These are phyloP conservation scores for Psilocybe sp. DNA, from an alignment of 768 basidiomycete species.

Conservation along the genomic window DNA sequence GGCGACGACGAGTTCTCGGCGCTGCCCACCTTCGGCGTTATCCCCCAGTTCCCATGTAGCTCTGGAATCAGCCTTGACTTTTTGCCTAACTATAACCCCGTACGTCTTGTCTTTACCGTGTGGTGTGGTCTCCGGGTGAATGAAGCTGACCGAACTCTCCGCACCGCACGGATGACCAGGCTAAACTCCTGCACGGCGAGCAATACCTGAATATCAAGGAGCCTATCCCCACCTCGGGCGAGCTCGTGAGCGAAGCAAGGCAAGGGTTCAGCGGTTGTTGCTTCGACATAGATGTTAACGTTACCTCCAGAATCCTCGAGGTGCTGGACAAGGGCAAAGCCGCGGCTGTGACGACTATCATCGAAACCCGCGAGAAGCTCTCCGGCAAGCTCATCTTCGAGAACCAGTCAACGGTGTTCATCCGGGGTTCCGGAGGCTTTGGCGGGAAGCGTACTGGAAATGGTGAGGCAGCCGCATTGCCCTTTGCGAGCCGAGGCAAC, in stretches of 20 bases:
- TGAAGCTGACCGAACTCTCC: too few relatives aligned
- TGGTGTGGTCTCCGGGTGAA: not conserved
- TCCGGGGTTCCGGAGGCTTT: constrained; percentile 95
- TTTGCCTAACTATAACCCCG: constrained; percentile 94
- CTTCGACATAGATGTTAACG: not conserved
- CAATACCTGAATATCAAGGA: constrained; percentile 88
- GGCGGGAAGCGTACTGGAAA: constrained; percentile 84
- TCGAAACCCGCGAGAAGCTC: constrained; percentile 76
- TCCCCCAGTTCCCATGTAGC: constrained; percentile 84
- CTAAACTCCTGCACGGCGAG: constrained; percentile 96
- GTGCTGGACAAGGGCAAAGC: constrained; percentile 93
- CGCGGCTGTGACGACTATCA: constrained; percentile 78
- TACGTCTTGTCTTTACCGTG: constrained; percentile 21
- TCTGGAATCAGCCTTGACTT: constrained; percentile 66
- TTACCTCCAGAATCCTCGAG: constrained; percentile 57
- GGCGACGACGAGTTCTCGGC: constrained; percentile 82
- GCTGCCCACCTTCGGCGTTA: constrained; percentile 92
- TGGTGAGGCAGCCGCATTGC: constrained; percentile 41
- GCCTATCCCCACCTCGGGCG: constrained; percentile 82
- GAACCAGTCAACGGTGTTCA: constrained; percentile 88
- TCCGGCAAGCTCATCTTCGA: constrained; percentile 85
- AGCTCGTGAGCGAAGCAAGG: constrained; percentile 74
- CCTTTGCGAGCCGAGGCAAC: not conserved
- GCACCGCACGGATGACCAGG: constrained; percentile 38
- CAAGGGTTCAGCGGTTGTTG: not conserved